Conservation (phyloP, 345 rosid species). For the Euphorbia tirucalli region DNA sequence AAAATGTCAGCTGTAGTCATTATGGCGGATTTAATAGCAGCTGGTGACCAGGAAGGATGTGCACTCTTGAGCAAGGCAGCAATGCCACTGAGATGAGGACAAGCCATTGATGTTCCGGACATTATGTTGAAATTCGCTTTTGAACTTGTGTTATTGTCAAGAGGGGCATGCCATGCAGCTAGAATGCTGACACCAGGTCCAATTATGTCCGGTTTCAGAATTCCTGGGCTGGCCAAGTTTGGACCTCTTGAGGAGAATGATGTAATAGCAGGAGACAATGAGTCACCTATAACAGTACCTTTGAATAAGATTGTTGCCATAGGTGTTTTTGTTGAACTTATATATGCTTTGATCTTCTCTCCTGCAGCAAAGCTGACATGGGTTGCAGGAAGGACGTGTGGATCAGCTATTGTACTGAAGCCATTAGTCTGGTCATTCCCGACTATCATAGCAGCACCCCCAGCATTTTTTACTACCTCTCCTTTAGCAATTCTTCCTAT, state of each 20-base stretch:
- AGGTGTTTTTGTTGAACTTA: slow-evolving; percentile 3
- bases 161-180: slow-evolving; percentile 11
- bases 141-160: slow-evolving; percentile 5
- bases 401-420: slow-evolving; percentile 9
- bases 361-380: slow-evolving; percentile 9
- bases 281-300: slow-evolving; percentile 13
- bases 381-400: slow-evolving; percentile 12
- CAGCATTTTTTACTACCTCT: slow-evolving; percentile 10
- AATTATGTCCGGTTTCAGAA: slow-evolving; percentile 26
- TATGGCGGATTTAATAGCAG: slow-evolving; percentile 59
- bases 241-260: slow-evolving; percentile 20
- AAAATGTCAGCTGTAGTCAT: slow-evolving; percentile 37
- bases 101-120: slow-evolving; percentile 65
- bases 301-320: slow-evolving; percentile 2
- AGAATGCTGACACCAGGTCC: slow-evolving; percentile 26
- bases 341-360: slow-evolving; percentile 10
- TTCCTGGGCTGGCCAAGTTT: slow-evolving; percentile 20
- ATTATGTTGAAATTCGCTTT: slow-evolving; percentile 13
- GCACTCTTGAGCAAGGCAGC: slow-evolving; percentile 49
- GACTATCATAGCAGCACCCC: slow-evolving; percentile 21
- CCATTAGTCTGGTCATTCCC: slow-evolving; percentile 5
- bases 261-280: slow-evolving; percentile 3
- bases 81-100: slow-evolving; percentile 56
- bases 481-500: slow-evolving; percentile 11
- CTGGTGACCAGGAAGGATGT: slow-evolving; percentile 57